These are phyloP conservation scores for Penstemon eatonii DNA, from an alignment of 257 asterid genomes.

Conservation along the genomic window DNA sequence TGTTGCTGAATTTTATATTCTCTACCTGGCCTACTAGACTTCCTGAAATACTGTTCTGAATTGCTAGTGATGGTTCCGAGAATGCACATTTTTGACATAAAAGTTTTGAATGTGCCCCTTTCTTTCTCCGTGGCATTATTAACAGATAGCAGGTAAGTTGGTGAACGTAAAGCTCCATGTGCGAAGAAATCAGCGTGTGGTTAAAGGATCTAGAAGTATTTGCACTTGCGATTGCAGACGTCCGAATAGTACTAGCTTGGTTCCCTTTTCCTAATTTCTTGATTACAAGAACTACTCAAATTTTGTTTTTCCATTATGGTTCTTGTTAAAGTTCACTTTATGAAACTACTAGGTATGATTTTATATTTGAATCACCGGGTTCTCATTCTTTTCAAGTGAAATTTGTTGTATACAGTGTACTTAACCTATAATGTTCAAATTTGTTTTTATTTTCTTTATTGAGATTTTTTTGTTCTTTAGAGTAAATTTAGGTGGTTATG, in stretches of 20 bases:
- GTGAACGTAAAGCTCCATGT: constrained; percentile 79
- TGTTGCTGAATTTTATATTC: not conserved
- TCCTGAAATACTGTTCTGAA: not conserved
- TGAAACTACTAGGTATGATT: not conserved
- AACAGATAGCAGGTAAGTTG: constrained; percentile 88
- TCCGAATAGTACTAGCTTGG: constrained; percentile 61
- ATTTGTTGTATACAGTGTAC: not conserved
- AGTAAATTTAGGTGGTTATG: not conserved
- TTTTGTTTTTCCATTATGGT: not conserved
- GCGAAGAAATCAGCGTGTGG: constrained; percentile 85
- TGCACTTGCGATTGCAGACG: constrained; percentile 82
- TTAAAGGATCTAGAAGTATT: constrained; percentile 71
- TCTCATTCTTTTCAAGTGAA: constrained; percentile 22
- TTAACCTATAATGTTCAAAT: not conserved
- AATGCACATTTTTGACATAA: not conserved
- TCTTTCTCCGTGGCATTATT: constrained; percentile 20
- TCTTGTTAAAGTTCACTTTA: not conserved
- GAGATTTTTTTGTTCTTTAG: not conserved
- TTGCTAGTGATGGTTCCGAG: constrained; percentile 9
- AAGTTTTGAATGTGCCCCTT: not conserved
- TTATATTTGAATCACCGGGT: not conserved
- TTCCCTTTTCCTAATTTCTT: constrained; percentile 39
- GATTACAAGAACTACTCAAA: constrained; percentile 4
- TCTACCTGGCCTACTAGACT: not conserved
- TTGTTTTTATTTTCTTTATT: not conserved